Evolutionary conservation across 2,329 filamentous ascomycete genomes (phyloP), one percentile per base, ranked within the genome.

Genomic region (Colletotrichum eleusines): DNA sequence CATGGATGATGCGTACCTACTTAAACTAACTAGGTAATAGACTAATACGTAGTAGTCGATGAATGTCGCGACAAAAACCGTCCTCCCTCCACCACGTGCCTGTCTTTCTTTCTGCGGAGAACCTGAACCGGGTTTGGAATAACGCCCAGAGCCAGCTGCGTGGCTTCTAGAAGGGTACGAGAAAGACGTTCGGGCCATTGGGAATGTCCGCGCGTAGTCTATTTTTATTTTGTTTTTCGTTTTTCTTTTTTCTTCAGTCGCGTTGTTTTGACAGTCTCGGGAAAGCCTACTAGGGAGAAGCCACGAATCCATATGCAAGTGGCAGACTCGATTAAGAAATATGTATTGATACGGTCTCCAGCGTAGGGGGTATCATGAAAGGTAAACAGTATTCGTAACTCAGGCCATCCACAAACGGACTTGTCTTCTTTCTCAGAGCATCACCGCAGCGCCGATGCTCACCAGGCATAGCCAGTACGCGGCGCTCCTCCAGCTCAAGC

Each of bases 391-490:
- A 57, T 40, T 57, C 7, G 54, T 11, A 18, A 40, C 18, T 33
- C 50, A 54, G 28, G 57, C 57, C 48, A 16, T 14, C 31, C 51
- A 26, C n/a, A 26, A 48, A n/a, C n/a, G 26, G 38, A 23, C 46
- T 66, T 33, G 23, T 38, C 63, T 26, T 23, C 26, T 18, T 50
- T 9, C 14, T 76, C 72, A 81, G 11, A 79, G n/a, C n/a, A 77
- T 58, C 71, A 80, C 63, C 64, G 77, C 78, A 53, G 78, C 75
- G 33, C 74, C 68, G 57, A 81, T 65, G 31, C 74, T 78, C n/a
- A 77, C 64, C 38, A 80, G 72, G 59, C 80, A 79, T 11, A 82
- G 38, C 76, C 78, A 81, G 66, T 77, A 71, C 18, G 76, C 75
- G 7, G 75, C 77, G n/a, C 76, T 74, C 67, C 74, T 76, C 80